Evolutionary conservation across 169 alveolate genomes (phyloP).

Genomic region (Eimeria falciformis): DNA sequence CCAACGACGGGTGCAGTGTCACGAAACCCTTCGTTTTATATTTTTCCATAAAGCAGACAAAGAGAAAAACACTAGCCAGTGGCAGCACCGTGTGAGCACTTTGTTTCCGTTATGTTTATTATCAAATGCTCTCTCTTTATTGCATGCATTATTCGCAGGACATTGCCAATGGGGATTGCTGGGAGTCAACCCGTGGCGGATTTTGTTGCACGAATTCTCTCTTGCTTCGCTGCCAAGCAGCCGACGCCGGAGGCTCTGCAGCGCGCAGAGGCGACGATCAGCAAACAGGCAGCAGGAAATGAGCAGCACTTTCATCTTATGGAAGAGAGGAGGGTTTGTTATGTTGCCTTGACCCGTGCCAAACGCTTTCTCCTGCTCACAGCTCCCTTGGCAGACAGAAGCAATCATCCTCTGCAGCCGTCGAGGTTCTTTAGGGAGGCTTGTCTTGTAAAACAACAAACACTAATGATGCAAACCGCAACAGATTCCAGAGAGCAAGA

Average conservation of each 20-base stretch:
- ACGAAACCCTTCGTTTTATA: background rate
- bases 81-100: background rate
- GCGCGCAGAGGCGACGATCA: conserved; percentile 59
- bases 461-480: too few relatives aligned
- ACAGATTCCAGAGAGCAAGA: too few relatives aligned
- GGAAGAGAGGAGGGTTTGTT: conserved; percentile 75
- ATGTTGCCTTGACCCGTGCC: conserved; percentile 73
- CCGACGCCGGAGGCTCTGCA: conserved; percentile 58
- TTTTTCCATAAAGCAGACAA: background rate
- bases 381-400: conserved; percentile 60
- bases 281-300: conserved; percentile 43
- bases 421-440: conserved; percentile 73
- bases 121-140: background rate
- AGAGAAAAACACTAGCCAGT: background rate
- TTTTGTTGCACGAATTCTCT: conserved; percentile 38
- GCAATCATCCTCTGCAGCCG: conserved; percentile 47
- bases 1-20: conserved; percentile 67
- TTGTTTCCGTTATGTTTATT: background rate
- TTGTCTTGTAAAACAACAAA: conserved; percentile 5
- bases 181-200: conserved; percentile 71
- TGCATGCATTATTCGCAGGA: conserved; percentile 39
- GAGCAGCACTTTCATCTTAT: conserved; percentile 67
- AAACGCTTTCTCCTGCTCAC: conserved; percentile 62
- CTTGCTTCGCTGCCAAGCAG: conserved; percentile 31
- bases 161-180: conserved; percentile 61